phyloP scores from a whole-genome alignment of 495 filamentous ascomycete species.

The Opeltia flavorubescens region DNA sequence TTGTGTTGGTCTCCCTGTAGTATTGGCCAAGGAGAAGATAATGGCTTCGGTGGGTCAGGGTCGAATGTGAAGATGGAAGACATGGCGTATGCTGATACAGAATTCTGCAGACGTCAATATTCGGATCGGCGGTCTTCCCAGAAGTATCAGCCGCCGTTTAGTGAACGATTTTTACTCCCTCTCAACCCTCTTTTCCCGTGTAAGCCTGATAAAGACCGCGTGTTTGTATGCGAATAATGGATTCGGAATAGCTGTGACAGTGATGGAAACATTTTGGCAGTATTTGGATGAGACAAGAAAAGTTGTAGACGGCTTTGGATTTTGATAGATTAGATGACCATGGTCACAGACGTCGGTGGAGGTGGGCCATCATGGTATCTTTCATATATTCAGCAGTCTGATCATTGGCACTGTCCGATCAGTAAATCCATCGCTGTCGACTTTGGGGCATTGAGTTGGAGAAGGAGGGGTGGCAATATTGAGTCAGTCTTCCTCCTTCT shows the following conservation, averaged over 20 bases:
- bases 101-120: background rate
- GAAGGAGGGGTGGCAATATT: too few species aligned
- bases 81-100: slow-evolving; percentile 35
- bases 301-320: too few species aligned
- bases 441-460: too few species aligned
- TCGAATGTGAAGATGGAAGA: slow-evolving; percentile 94
- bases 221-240: slow-evolving; percentile 35
- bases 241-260: slow-evolving; percentile 37
- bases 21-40: slow-evolving; percentile 78
- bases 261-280: slow-evolving; percentile 47
- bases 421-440: too few species aligned
- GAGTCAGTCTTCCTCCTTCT: too few species aligned
- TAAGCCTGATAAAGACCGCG: slow-evolving; percentile 25
- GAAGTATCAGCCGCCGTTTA: background rate
- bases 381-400: too few species aligned
- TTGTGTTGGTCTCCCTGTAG: background rate
- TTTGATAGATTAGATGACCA: too few species aligned
- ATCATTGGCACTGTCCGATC: too few species aligned
- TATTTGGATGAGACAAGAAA: background rate
- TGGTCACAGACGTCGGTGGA: too few species aligned
- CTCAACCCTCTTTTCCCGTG: slow-evolving; percentile 13
- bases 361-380: too few species aligned
- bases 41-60: slow-evolving; percentile 60
- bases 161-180: background rate
- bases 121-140: background rate